phyloP scores from a whole-genome alignment of 257 asterid genomes.

The Ophiorrhiza pumila region DNA sequence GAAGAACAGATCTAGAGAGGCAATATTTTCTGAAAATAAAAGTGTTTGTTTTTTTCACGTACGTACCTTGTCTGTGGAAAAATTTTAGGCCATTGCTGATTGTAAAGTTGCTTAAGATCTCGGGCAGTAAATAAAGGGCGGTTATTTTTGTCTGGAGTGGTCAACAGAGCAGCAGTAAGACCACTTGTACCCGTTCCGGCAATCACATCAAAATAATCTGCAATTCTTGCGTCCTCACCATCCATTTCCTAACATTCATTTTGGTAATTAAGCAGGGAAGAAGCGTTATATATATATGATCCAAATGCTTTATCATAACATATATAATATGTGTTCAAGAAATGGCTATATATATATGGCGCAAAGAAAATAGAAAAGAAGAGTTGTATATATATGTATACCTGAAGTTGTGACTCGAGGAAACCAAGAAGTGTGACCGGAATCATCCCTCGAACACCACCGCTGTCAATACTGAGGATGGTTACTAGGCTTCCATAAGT shows the following conservation, averaged over 20 bases:
- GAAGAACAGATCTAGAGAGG: no score
- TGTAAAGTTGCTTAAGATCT: slow-evolving; percentile 39
- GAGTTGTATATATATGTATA: not conserved
- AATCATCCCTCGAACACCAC: slow-evolving; percentile 50
- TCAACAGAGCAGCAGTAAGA: slow-evolving; percentile 38
- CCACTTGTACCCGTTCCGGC: slow-evolving; percentile 62
- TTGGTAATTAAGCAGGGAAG: no score
- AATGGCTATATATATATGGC: no score
- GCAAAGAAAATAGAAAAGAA: no score
- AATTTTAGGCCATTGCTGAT: slow-evolving; percentile 33
- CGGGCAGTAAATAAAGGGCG: slow-evolving; percentile 51
- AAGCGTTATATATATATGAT: no score
- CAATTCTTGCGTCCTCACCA: slow-evolving; percentile 47
- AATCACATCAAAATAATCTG: no score
- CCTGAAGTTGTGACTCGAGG: slow-evolving; percentile 47
- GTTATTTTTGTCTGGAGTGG: slow-evolving; percentile 36
- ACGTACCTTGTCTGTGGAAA: slow-evolving; percentile 28
- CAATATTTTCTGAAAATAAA: no score
- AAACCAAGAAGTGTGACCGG: slow-evolving; percentile 34
- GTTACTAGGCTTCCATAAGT: slow-evolving; percentile 35
- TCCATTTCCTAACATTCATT: slow-evolving; percentile 41
- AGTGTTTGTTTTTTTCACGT: no score
- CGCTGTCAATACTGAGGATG: slow-evolving; percentile 47
- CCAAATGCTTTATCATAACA: no score
- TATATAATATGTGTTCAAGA: no score